Base-by-base conservation (phyloP, 768 basidiomycete species). In the Rhodosporidiobolus odoratus region DNA sequence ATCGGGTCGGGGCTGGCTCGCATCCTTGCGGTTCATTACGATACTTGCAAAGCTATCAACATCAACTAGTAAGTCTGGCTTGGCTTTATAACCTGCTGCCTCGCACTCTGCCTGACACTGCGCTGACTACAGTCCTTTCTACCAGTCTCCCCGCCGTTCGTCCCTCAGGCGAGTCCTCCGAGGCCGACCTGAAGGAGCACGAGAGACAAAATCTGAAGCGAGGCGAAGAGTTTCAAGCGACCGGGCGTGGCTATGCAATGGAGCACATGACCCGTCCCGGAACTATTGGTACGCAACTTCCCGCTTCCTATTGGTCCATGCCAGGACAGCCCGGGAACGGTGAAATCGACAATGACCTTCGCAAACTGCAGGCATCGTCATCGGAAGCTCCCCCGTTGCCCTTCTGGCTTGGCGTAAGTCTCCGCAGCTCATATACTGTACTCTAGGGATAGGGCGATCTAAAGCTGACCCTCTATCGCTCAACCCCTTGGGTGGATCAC, bases 321-420 rank as follows among this genome's bases (percentile, higher is more conserved):
- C 40, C 6, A 9, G 37, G 19, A 6, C 52, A 32, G 8, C 27
- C n/a, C 52, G 52, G 23, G 48, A 13, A n/a, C 19, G 27, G 48
- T n/a, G 25, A 37, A 25, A 34, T 37, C 12, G 13, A 16, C 25
- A 34, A 62, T 41, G 21, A 34, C 38, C 40, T 56, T 34, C 27
- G 2, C 17, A 32, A 17, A n/a, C 19, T 53, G 19, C 62, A 72
- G 59, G 73, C 35, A 43, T 67, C 41, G 50, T 61, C 41, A 53
- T 71, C 15, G 60, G 65, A 19, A 63, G 65, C 53, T 73, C 72
- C 3, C 76, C 76, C 1, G 68, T 76, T 41, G 69, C 73, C 0
- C 62, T 77, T 2, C 72, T 77, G 32, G 71, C 75, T 10, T 77
- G 75, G 72, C 60, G 72, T 69, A 47, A 16, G 72, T n/a, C 43